phyloP scores from a whole-genome alignment of 2,329 filamentous ascomycete species.

The Xylaria sp. region DNA sequence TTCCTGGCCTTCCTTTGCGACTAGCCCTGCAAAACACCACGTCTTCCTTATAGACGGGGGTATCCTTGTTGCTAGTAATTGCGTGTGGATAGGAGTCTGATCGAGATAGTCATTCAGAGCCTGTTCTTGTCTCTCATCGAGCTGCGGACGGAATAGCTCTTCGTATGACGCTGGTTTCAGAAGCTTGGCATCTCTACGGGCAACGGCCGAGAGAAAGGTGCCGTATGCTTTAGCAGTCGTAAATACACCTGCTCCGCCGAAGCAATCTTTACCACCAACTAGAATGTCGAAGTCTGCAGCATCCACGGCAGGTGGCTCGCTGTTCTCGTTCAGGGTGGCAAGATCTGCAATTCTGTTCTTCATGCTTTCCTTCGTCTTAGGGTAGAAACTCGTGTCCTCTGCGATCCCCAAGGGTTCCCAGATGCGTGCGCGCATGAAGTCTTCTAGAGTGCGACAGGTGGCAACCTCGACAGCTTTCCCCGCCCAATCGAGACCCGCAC shows the following conservation, averaged over 20 bases:
- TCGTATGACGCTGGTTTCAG: slow-evolving; percentile 30
- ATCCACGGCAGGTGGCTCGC: slow-evolving; percentile 32
- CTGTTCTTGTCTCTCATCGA: slow-evolving; percentile 33
- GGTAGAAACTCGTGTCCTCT: slow-evolving; percentile 31
- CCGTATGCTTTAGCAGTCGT: slow-evolving; percentile 32
- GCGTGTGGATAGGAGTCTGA: slow-evolving; percentile 19
- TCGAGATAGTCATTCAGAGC: slow-evolving; percentile 34
- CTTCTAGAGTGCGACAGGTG: slow-evolving; percentile 25
- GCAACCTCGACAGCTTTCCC: slow-evolving; percentile 31
- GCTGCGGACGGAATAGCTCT: slow-evolving; percentile 39
- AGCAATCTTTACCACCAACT: slow-evolving; percentile 30
- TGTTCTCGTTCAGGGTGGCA: slow-evolving; percentile 30
- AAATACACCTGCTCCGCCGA: slow-evolving; percentile 34
- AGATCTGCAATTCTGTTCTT: slow-evolving; percentile 32
- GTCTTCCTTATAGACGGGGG: slow-evolving; percentile 30
- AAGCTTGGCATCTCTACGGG: slow-evolving; percentile 34
- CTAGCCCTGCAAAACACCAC: slow-evolving; percentile 37
- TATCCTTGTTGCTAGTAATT: slow-evolving; percentile 30
- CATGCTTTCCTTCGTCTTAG: slow-evolving; percentile 31
- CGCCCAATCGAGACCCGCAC: slow-evolving; percentile 33
- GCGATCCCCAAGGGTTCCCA: slow-evolving; percentile 35
- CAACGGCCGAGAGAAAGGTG: slow-evolving; percentile 35
- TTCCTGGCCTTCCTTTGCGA: slow-evolving; percentile 33
- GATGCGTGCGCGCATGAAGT: slow-evolving; percentile 34
- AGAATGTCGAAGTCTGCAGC: slow-evolving; percentile 27